Evolutionary conservation across 257 asterid species (phyloP).

Genomic region (Striga asiatica): DNA sequence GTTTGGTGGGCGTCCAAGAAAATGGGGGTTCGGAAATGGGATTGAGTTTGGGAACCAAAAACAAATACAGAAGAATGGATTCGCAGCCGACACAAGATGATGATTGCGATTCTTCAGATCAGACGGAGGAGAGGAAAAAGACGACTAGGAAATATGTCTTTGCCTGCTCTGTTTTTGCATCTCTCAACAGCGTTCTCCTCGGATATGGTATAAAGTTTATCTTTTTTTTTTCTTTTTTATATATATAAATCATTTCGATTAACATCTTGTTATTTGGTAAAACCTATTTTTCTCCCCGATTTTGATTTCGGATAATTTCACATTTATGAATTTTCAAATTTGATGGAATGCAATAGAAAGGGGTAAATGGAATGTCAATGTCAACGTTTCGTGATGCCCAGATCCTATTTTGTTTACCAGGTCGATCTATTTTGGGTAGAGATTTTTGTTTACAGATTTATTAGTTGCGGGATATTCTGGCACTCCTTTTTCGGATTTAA

Average conservation of each 20-base stretch:
- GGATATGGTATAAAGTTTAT: constrained; percentile 54
- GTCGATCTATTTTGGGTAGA: too few species aligned
- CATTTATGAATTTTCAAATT: background rate
- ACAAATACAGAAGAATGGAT: constrained; percentile 66
- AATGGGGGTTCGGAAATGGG: constrained; percentile 44
- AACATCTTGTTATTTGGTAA: background rate
- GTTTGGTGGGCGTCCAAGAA: constrained; percentile 39
- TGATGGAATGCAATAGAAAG: background rate
- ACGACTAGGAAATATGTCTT: constrained; percentile 62
- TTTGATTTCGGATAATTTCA: too few species aligned
- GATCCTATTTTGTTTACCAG: too few species aligned
- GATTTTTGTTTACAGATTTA: too few species aligned
- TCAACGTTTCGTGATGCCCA: too few species aligned
- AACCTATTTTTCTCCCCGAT: too few species aligned
- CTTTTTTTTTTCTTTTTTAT: background rate
- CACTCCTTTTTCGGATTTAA: too few species aligned
- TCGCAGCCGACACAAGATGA: constrained; percentile 22
- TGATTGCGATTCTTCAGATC: constrained; percentile 37
- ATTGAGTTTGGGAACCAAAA: constrained; percentile 41
- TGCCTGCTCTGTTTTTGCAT: constrained; percentile 95
- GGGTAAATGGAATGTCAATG: constrained; percentile 5
- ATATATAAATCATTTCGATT: too few species aligned
- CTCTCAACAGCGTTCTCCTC: constrained; percentile 84
- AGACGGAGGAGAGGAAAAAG: constrained; percentile 32
- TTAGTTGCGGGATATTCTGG: too few species aligned